Evolutionary conservation across 495 filamentous ascomycete species (phyloP), one percentile per base, ranked within the genome.

Genomic region (Echria macrotheca): DNA sequence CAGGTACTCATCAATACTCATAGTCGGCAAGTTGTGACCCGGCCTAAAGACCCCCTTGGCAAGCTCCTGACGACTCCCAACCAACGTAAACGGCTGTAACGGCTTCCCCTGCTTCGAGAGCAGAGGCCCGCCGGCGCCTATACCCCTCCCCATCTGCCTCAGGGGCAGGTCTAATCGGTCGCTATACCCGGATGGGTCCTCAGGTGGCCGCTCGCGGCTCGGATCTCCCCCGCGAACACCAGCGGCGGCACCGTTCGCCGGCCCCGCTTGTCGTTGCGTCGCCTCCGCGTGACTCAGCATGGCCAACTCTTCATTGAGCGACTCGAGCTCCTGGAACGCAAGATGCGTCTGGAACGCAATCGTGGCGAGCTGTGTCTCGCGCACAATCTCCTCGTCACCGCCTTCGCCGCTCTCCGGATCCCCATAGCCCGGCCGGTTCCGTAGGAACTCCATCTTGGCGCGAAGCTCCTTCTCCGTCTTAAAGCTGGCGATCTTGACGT

Each of bases 1-100:
- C 12, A 98, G 70, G 61, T 97, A 97, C 66, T 98, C 93, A 54
- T 98, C 94, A 50, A 98, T 97, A 0, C 81, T 87, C 93, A 97
- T 97, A 0, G 94, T 97, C 7, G 93, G 93, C 33, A 98, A 69
- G 66, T 86, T 96, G 64, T 98, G 93, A 6, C 91, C 86, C 2
- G 90, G 80, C 44, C 85, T 78, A 66, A 98, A 98, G 2, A 97
- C 91, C 3, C 91, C 89, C 38, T 83, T 70, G 45, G 83, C 83
- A 32, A 96, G 66, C 54, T 86, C 78, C 58, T 90, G 80, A 4
- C 93, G 79, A 44, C 77, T 86, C 57, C 85, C 83, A 1, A 93
- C 70, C 25, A 98, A 64, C 3, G 89, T 96, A 58, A 98, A 97
- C 2, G 91, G 94, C 51, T 89, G 81, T 50, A 97, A 71, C 17